Conservation (phyloP, 2,329 filamentous ascomycete genomes). For the Neofusicoccum cordaticola region DNA sequence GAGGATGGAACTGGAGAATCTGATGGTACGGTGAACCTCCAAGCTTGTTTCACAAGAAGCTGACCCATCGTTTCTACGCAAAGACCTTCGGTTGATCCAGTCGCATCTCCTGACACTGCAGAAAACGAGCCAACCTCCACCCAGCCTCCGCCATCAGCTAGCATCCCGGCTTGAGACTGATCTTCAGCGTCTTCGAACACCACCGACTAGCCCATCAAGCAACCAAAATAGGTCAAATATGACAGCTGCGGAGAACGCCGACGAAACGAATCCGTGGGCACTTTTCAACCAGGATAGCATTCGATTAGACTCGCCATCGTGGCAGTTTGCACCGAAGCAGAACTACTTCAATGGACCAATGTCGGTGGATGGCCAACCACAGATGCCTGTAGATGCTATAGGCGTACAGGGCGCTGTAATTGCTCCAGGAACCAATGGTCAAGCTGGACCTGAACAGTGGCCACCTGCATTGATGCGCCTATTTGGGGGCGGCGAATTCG, state of each 20-base stretch:
- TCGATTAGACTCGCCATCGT: slow-evolving; percentile 14
- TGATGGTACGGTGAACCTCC: neutral
- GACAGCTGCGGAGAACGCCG: neutral
- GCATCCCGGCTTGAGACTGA: slow-evolving; percentile 20
- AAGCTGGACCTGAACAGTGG: slow-evolving; percentile 10
- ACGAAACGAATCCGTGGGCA: slow-evolving; percentile 19
- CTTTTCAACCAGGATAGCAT: slow-evolving; percentile 21
- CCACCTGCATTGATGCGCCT: slow-evolving; percentile 14
- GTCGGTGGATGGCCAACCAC: neutral
- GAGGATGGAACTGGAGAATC: slow-evolving; percentile 40
- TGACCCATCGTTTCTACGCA: neutral
- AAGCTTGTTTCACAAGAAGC: neutral
- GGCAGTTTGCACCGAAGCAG: slow-evolving; percentile 14
- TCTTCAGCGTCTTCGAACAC: slow-evolving; percentile 17
- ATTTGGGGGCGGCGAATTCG: slow-evolving; percentile 3
- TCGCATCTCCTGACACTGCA: slow-evolving; percentile 19
- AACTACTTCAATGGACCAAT: neutral
- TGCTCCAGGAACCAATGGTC: neutral
- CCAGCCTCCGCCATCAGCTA: slow-evolving; percentile 20
- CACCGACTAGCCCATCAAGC: slow-evolving; percentile 15
- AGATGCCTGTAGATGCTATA: neutral
- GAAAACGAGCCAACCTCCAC: slow-evolving; percentile 20
- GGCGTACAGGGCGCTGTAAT: neutral
- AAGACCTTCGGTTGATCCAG: slow-evolving; percentile 19
- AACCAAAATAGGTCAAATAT: neutral